Percentiles rank a stretch among this genome's conserved stretches.
These are phyloP conservation scores for Wolfiporia cocos DNA, from an alignment of 1,284 basidiomycete species.

Conservation along the genomic window DNA sequence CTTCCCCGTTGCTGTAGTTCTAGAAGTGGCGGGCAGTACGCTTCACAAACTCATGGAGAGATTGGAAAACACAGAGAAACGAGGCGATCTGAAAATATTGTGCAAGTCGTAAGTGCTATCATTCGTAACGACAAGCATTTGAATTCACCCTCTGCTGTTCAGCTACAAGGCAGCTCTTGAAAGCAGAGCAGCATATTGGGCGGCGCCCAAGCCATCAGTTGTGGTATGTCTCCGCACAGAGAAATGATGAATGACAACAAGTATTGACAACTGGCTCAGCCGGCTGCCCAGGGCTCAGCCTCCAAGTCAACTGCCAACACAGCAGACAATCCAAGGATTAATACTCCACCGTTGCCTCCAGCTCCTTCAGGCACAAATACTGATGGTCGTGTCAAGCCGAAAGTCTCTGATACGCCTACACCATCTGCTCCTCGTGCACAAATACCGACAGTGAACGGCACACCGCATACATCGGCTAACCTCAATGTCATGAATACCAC, in stretches of 20 bases:
- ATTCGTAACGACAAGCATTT: neutral
- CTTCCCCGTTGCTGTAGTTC: conserved; percentile 70
- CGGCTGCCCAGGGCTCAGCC: no score
- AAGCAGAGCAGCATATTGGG: conserved; percentile 64
- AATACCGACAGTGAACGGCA: conserved; percentile 18
- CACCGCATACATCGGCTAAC: conserved; percentile 9
- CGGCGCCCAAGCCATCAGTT: conserved; percentile 26
- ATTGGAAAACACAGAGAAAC: conserved; percentile 68
- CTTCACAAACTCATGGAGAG: conserved; percentile 65
- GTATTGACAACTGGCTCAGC: no score
- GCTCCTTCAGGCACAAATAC: conserved; percentile 32
- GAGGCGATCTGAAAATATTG: conserved; percentile 79
- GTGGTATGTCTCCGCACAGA: conserved; percentile 12
- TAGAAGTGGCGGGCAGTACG: conserved; percentile 43
- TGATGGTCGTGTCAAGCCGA: conserved; percentile 26
- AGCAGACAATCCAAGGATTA: no score
- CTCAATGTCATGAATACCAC: conserved; percentile 30
- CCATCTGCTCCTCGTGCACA: conserved; percentile 60
- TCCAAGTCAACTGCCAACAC: no score
- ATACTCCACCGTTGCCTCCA: neutral
- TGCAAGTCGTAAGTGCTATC: conserved; percentile 56
- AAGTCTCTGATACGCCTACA: conserved; percentile 28
- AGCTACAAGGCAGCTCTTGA: conserved; percentile 69
- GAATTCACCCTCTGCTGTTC: neutral
- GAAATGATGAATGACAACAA: neutral